Evolutionary conservation across 1,284 basidiomycete genomes (phyloP).

Genomic region (Xerocomus amazonicus): DNA sequence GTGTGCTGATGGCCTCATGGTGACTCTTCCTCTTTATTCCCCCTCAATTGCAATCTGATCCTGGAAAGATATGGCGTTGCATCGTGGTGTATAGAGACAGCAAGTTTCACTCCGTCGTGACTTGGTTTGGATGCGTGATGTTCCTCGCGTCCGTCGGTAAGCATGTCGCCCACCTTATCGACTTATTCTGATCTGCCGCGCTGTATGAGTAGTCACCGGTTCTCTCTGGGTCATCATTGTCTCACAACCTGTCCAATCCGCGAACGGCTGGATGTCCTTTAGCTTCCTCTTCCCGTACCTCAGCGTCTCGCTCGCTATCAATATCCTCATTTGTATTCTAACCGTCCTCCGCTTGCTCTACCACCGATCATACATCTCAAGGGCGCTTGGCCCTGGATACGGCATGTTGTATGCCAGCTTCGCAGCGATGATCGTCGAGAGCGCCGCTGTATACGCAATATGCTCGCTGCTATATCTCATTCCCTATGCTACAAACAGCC

Average conservation of each 20-base stretch:
- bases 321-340: constrained; percentile 28
- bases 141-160: constrained; percentile 25
- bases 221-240: constrained; percentile 27
- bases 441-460: constrained; percentile 29
- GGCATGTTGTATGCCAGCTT: constrained; percentile 29
- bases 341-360: constrained; percentile 31
- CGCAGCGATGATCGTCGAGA: constrained; percentile 30
- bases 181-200: not conserved
- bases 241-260: constrained; percentile 18
- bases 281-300: constrained; percentile 31
- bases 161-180: not conserved
- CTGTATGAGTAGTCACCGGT: constrained; percentile 24
- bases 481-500: constrained; percentile 21
- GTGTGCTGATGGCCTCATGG: constrained; percentile 34
- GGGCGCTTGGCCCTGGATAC: constrained; percentile 26
- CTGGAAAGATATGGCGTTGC: constrained; percentile 34
- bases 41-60: not conserved
- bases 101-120: constrained; percentile 18
- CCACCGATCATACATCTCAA: constrained; percentile 29
- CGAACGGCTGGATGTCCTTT: constrained; percentile 30
- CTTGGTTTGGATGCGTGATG: constrained; percentile 20
- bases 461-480: constrained; percentile 31
- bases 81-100: constrained; percentile 34
- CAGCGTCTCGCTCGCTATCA: constrained; percentile 32
- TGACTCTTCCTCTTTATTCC: constrained; percentile 8